phyloP scores from a whole-genome alignment of 768 basidiomycete genomes.

The Crucibulum laeve region DNA sequence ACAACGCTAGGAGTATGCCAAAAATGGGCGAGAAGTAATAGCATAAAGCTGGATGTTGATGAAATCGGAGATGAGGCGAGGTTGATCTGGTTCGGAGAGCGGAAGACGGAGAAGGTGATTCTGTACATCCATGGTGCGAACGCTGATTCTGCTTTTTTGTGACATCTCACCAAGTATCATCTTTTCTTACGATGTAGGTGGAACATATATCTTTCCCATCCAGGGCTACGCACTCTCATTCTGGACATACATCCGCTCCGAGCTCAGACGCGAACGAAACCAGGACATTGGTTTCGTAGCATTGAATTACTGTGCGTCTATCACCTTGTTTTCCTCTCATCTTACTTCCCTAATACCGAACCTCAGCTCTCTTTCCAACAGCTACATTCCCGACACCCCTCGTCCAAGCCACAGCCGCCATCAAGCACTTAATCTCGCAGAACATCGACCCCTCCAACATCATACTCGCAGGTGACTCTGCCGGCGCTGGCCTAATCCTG shows the following conservation, averaged over 20 bases:
- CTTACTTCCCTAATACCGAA: background rate
- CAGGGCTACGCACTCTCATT: slow-evolving; percentile 13
- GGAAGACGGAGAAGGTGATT: slow-evolving; percentile 24
- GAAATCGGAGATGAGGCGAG: slow-evolving; percentile 20
- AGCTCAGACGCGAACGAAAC: slow-evolving; percentile 7
- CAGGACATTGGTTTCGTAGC: slow-evolving; percentile 17
- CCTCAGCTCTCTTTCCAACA: slow-evolving; percentile 22
- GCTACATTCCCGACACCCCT: slow-evolving; percentile 26
- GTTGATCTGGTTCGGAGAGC: slow-evolving; percentile 28
- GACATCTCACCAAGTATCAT: background rate
- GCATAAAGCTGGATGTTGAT: slow-evolving; percentile 17
- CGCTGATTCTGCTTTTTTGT: background rate
- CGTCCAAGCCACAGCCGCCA: slow-evolving; percentile 17
- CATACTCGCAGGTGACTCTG: slow-evolving; percentile 28
- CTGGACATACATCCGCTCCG: slow-evolving; percentile 17
- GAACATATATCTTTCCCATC: slow-evolving; percentile 19
- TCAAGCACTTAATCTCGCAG: slow-evolving; percentile 20
- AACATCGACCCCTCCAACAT: slow-evolving; percentile 20
- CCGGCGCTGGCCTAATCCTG: slow-evolving; percentile 25
- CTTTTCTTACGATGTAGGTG: slow-evolving; percentile 15
- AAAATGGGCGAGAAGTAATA: slow-evolving; percentile 15
- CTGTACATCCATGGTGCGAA: slow-evolving; percentile 26
- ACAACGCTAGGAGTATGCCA: slow-evolving; percentile 17
- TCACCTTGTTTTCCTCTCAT: background rate
- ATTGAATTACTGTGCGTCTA: slow-evolving; percentile 18